Percentiles rank a stretch among this genome's conserved stretches.
phyloP scores from a whole-genome alignment of 2,329 filamentous ascomycete species.

The Botrytis tulipae region DNA sequence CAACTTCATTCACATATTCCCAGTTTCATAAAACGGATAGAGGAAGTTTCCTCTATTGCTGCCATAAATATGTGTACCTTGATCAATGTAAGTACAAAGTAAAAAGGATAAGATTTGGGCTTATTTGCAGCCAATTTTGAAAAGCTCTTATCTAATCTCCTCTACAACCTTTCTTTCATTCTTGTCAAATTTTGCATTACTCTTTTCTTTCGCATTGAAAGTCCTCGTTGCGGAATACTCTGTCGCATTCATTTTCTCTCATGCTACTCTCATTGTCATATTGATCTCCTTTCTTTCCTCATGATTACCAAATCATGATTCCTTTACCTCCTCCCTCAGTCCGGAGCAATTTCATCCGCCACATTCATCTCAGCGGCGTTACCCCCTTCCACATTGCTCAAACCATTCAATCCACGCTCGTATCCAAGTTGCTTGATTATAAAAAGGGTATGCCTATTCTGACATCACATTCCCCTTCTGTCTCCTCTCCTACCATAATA shows the following conservation, averaged over 20 bases:
- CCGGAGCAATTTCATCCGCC: conserved; percentile 45
- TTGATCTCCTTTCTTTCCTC: background rate
- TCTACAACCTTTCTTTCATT: background rate
- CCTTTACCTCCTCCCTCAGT: background rate
- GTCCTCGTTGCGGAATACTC: too few relatives aligned
- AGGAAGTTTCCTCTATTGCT: background rate
- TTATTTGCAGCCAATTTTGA: background rate
- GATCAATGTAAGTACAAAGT: background rate
- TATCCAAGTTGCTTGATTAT: conserved; percentile 56
- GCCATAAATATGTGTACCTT: background rate
- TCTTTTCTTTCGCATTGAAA: background rate
- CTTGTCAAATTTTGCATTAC: background rate
- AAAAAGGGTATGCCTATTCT: conserved; percentile 46
- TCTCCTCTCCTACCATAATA: conserved; percentile 43
- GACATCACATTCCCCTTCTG: conserved; percentile 30
- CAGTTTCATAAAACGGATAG: background rate
- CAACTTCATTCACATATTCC: background rate
- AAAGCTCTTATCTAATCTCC: conserved; percentile 14
- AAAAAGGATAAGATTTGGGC: background rate
- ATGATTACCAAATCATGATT: background rate
- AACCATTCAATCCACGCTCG: conserved; percentile 55
- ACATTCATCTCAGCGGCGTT: conserved; percentile 56
- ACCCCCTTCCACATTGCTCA: conserved; percentile 56
- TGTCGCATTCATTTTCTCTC: background rate
- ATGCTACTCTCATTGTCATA: background rate